Percentiles rank a stretch among this genome's conserved stretches.
Conservation (phyloP, 208 protist genomes). For the Leishmania guyanensis region DNA sequence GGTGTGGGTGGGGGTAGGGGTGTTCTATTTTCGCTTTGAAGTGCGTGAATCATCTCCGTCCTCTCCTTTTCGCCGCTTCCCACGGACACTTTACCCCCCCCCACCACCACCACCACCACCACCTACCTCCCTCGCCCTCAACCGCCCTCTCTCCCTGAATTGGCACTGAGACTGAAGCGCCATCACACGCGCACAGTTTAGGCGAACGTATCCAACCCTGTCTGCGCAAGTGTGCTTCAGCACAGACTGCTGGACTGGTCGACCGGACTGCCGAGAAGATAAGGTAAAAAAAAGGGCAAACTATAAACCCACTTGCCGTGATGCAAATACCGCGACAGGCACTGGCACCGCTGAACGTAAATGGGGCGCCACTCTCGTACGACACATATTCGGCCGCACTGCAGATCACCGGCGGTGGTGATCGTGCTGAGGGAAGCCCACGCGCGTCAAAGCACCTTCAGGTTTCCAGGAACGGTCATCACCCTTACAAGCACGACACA, state of each 20-base stretch:
- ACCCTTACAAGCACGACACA: neutral
- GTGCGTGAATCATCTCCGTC: neutral
- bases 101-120: too few species aligned
- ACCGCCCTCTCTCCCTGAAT: neutral
- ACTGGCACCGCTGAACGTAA: neutral
- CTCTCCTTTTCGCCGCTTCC: neutral
- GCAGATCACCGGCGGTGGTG: neutral
- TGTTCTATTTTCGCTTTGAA: neutral
- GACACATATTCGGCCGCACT: neutral
- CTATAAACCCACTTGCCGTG: neutral
- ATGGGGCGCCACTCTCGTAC: neutral
- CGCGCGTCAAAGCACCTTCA: neutral
- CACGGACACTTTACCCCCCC: neutral
- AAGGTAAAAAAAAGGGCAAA: neutral
- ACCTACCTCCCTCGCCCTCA: too few species aligned
- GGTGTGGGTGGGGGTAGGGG: too few species aligned
- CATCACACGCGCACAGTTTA: neutral
- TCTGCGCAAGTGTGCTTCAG: neutral
- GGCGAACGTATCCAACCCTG: neutral
- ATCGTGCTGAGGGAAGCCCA: neutral
- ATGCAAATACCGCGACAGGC: neutral
- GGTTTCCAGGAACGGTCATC: neutral
- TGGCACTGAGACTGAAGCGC: neutral
- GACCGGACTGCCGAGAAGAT: neutral
- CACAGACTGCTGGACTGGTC: neutral